Evolutionary conservation across 225 moss, liverwort and hornwort genomes (phyloP).

Genomic region (Sphagnum contortum): DNA sequence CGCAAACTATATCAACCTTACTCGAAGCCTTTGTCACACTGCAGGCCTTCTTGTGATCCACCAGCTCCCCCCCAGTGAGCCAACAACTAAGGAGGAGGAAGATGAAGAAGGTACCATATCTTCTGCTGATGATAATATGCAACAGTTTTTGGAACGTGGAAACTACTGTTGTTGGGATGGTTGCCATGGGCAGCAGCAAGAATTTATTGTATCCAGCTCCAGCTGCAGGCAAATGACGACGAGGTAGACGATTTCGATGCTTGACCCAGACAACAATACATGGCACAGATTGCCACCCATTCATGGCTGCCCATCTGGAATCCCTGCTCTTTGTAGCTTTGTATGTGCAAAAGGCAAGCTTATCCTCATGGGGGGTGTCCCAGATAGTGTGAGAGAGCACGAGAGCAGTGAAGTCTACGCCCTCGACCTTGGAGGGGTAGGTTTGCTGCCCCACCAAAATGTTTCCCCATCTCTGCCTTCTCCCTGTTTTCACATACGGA

Average conservation of each 20-base stretch:
- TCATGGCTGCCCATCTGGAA: slow-evolving; percentile 8
- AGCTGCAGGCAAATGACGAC: slow-evolving; percentile 12
- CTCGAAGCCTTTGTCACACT: slow-evolving; percentile 17
- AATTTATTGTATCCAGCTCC: not conserved
- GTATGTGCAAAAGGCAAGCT: slow-evolving; percentile 30
- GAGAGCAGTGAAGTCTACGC: slow-evolving; percentile 28
- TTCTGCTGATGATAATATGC: slow-evolving; percentile 27
- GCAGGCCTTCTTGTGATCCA: slow-evolving; percentile 21
- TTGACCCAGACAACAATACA: slow-evolving; percentile 4
- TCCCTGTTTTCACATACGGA: too few species aligned
- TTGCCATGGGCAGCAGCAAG: too few species aligned
- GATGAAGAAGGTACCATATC: slow-evolving; percentile 11
- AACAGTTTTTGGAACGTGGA: not conserved
- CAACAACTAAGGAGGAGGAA: too few species aligned
- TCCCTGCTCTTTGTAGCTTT: slow-evolving; percentile 25
- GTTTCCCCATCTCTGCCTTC: too few species aligned
- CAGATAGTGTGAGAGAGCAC: slow-evolving; percentile 22
- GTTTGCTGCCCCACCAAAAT: too few species aligned
- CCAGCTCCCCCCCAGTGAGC: slow-evolving; percentile 1
- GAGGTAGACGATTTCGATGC: slow-evolving; percentile 28
- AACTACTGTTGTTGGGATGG: too few species aligned
- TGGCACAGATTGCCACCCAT: slow-evolving; percentile 40
- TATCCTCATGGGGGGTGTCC: slow-evolving; percentile 41
- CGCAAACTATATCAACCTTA: slow-evolving; percentile 8
- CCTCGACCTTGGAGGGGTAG: slow-evolving; percentile 30